Percentiles rank a stretch among this genome's conserved stretches.
phyloP scores from a whole-genome alignment of 2,329 filamentous ascomycete species.

The Microsporum audouinii region DNA sequence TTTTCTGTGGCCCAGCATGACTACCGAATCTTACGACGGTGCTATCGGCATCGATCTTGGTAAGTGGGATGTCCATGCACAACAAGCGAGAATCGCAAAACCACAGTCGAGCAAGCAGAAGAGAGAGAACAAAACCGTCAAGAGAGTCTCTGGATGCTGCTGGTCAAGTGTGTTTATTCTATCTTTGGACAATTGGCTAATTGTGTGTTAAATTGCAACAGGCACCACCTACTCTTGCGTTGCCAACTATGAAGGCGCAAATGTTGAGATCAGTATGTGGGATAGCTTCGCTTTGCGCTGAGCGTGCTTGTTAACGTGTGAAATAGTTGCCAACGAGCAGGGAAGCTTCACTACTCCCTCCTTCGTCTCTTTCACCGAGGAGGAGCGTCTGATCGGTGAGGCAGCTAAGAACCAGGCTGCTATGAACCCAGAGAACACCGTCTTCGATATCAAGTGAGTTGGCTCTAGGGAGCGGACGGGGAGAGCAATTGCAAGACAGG shows the following conservation, averaged over 20 bases:
- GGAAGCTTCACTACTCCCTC: slow-evolving; percentile 97
- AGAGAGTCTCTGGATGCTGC: background rate
- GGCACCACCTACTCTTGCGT: slow-evolving; percentile 99
- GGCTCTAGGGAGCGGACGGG: background rate
- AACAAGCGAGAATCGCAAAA: background rate
- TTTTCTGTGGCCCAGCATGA: slow-evolving; percentile 52
- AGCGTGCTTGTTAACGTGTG: slow-evolving; percentile 16
- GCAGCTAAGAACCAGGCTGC: slow-evolving; percentile 99
- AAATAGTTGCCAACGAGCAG: slow-evolving; percentile 89
- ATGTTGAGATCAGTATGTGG: slow-evolving; percentile 89
- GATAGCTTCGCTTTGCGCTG: slow-evolving; percentile 10
- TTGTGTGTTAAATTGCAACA: slow-evolving; percentile 27
- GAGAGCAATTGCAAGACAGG: background rate
- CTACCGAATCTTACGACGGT: slow-evolving; percentile 98
- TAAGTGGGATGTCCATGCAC: slow-evolving; percentile 38
- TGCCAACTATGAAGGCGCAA: slow-evolving; percentile 97
- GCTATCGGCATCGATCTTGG: slow-evolving; percentile 99
- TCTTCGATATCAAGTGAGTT: slow-evolving; percentile 98
- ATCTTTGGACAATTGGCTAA: slow-evolving; percentile 12
- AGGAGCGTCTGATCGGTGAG: slow-evolving; percentile 98
- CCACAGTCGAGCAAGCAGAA: background rate
- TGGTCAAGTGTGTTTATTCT: background rate
- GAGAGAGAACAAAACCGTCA: background rate
- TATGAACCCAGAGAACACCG: slow-evolving; percentile 96
- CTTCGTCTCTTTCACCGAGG: slow-evolving; percentile 97